Evolutionary conservation across 768 basidiomycete genomes (phyloP).

Genomic region (Boletus vermiculosoides): DNA sequence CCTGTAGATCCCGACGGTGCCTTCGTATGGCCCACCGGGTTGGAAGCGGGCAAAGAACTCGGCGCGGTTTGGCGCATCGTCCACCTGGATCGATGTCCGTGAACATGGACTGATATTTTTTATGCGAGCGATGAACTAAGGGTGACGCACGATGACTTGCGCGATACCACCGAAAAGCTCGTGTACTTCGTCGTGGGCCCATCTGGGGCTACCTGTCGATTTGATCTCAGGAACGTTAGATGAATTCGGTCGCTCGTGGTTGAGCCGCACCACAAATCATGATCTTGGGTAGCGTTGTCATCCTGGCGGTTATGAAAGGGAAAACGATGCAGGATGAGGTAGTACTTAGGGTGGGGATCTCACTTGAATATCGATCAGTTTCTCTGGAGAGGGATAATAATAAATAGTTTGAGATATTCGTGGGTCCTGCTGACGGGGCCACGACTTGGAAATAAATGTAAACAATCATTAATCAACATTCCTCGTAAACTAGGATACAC

Average conservation of each 20-base stretch:
- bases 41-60: slow-evolving; percentile 46
- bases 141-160: slow-evolving; percentile 66
- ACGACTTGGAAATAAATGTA: not conserved
- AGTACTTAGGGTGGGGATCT: not conserved
- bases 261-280: slow-evolving; percentile 30
- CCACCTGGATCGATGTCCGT: slow-evolving; percentile 24
- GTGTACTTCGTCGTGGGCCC: slow-evolving; percentile 72
- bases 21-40: slow-evolving; percentile 46
- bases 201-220: slow-evolving; percentile 58
- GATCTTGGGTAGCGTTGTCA: slow-evolving; percentile 22
- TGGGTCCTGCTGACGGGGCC: not conserved
- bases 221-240: not conserved
- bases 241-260: not conserved
- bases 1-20: slow-evolving; percentile 46
- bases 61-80: slow-evolving; percentile 41
- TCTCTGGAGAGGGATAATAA: not conserved
- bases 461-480: not conserved
- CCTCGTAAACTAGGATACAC: not conserved
- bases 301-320: not conserved
- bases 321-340: not conserved
- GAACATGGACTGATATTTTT: not conserved
- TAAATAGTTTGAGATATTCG: not conserved
- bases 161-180: slow-evolving; percentile 62
- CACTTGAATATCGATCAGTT: not conserved
- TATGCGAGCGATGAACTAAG: no score